phyloP scores from a whole-genome alignment of 2,329 filamentous ascomycete species.

The Cladophialophora yegresii region DNA sequence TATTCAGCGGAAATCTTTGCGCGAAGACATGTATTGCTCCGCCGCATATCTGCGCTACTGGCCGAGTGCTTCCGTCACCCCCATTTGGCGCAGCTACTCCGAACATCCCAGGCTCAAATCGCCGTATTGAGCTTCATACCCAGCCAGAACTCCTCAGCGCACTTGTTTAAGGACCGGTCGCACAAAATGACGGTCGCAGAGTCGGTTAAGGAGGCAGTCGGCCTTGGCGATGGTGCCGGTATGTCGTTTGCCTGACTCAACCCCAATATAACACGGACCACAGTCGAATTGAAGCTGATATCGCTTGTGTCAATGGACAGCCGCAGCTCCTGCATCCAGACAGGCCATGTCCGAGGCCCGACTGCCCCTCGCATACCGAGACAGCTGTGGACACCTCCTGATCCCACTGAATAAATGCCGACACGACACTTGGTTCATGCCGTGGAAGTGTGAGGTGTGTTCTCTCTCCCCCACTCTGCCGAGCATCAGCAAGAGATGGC shows the following conservation, averaged over 20 bases:
- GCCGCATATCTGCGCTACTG: background rate
- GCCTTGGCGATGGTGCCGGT: conserved; percentile 48
- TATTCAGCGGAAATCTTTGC: background rate
- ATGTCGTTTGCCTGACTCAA: conserved; percentile 29
- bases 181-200: conserved; percentile 43
- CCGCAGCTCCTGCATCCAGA: conserved; percentile 62
- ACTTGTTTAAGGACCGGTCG: background rate
- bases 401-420: conserved; percentile 97
- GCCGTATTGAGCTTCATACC: background rate
- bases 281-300: conserved; percentile 34
- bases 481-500: background rate
- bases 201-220: conserved; percentile 52
- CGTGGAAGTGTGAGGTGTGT: conserved; percentile 95
- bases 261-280: background rate
- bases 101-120: background rate
- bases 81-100: conserved; percentile 3
- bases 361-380: conserved; percentile 86
- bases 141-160: background rate
- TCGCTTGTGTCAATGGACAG: background rate
- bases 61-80: background rate
- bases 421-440: conserved; percentile 85
- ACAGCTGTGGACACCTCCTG: conserved; percentile 90
- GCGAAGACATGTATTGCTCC: background rate
- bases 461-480: background rate
- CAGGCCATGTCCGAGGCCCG: conserved; percentile 92